phyloP scores from a whole-genome alignment of 2,329 filamentous ascomycete species.

The Neospermospora avenae region DNA sequence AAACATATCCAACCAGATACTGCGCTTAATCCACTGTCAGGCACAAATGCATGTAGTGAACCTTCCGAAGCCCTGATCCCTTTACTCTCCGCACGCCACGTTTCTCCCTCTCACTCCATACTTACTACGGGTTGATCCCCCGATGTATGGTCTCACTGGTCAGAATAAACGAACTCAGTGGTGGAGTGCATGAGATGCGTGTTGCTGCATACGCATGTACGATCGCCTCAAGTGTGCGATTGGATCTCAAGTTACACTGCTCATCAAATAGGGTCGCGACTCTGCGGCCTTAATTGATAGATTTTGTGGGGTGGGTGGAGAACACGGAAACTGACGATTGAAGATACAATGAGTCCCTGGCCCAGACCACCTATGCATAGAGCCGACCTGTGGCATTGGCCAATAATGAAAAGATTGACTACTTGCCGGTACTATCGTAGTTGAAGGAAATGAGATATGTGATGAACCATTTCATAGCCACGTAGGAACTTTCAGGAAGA shows the following conservation, averaged over 20 bases:
- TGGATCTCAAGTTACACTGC: constrained; percentile 3
- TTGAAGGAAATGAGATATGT: neutral
- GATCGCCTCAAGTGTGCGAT: constrained; percentile 17
- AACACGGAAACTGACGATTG: constrained; percentile 9
- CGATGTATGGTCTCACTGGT: no score
- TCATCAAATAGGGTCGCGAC: constrained; percentile 10
- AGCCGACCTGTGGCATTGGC: no score
- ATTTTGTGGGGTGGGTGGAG: constrained; percentile 15
- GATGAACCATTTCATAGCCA: neutral
- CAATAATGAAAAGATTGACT: neutral
- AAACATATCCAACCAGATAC: neutral
- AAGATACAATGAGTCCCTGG: no score
- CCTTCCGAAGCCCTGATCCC: neutral
- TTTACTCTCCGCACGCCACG: constrained; percentile 27
- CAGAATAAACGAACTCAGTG: no score
- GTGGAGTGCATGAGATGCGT: no score
- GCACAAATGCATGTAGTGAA: constrained; percentile 17
- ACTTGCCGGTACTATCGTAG: neutral
- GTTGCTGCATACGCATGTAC: constrained; percentile 13
- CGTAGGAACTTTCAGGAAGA: neutral
- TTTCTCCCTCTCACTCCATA: no score
- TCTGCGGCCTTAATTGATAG: constrained; percentile 1
- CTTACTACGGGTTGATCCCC: no score
- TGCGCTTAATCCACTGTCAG: constrained; percentile 12
- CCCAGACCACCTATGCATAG: no score